Percentiles rank a stretch among this genome's conserved stretches.
Evolutionary conservation across 2,329 filamentous ascomycete genomes (phyloP).

Genomic region (Arthrobotrys conoides): DNA sequence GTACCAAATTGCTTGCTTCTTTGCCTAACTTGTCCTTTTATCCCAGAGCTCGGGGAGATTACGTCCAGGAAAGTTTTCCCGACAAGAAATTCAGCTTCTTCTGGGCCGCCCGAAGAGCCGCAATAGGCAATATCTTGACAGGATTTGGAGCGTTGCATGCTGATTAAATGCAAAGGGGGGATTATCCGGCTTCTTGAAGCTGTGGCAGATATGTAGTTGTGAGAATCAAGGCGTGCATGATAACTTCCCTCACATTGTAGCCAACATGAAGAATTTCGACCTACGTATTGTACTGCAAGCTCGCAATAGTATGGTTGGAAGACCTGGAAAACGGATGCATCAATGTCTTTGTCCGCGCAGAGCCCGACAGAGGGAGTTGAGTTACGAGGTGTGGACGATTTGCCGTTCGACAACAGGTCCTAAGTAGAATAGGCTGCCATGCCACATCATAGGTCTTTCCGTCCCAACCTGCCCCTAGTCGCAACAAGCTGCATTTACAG

Average conservation of each 20-base stretch:
- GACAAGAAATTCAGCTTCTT: constrained; percentile 1
- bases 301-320: neutral
- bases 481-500: constrained; percentile 21
- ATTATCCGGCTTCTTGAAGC: neutral
- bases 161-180: neutral
- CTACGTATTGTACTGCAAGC: neutral
- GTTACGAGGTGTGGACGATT: neutral
- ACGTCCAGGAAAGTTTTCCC: constrained; percentile 6
- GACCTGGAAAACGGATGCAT: neutral
- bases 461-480: constrained; percentile 15
- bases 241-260: neutral
- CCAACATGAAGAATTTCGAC: neutral
- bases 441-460: constrained; percentile 19
- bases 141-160: neutral
- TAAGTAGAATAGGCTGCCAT: constrained; percentile 19
- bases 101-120: neutral
- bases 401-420: neutral
- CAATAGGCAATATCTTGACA: constrained; percentile 10
- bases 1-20: constrained; percentile 10
- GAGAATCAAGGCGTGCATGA: neutral
- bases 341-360: neutral
- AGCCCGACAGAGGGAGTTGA: neutral
- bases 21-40: neutral
- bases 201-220: neutral
- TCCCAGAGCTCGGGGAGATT: neutral